Evolutionary conservation across 2,329 filamentous ascomycete genomes (phyloP), one percentile per base, ranked within the genome.

Genomic region (Alternaria sp.): DNA sequence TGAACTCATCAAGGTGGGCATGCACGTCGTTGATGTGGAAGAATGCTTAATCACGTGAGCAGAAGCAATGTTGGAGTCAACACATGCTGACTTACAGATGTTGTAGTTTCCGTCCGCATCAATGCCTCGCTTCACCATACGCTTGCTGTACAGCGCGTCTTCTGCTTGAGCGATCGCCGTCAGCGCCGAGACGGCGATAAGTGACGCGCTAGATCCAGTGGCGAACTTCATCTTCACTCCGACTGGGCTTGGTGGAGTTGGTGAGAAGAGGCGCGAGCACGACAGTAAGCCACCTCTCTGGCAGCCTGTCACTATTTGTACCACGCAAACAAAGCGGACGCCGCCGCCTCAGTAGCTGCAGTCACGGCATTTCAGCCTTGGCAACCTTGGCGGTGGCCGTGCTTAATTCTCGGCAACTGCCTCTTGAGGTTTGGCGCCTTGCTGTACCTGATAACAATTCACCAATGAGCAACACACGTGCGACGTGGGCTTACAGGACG

Each of bases 21-120:
- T 91, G 89, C 13, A 91, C 87, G 73, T 91, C 89, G 72, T 91
- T 91, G 82, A 91, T 84, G 75, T 91, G 89, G 79, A 90, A 90
- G 80, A 90, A 90, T 7, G 88, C 76, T 79, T 11, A 6, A n/a
- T 59, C 40, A 51, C 19, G 32, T 63, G 30, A 62, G 57, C 50
- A 5, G 44, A 50, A 5, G 50, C 17, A 30, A 23, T 11, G 7
- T 6, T 8, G 10, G 6, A n/a, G n/a, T 3, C 11, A 5, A 1
- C 3, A 2, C 10, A 9, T 25, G 19, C 3, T 9, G 5, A 61
- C 75, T 67, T 61, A 79, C 76, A 76, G 50, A 79, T 76, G 51
- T 79, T 79, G 63, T 73, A 79, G 36, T 79, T 75, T 28, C 74
- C 76, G 2, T 78, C 53, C 49, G 68, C 69, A 62, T 78, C 71